A percentile compares a stretch with the other conserved stretches of the same genome.
phyloP scores from a whole-genome alignment of 2,329 filamentous ascomycete species.

The Diaporthe australafricana region DNA sequence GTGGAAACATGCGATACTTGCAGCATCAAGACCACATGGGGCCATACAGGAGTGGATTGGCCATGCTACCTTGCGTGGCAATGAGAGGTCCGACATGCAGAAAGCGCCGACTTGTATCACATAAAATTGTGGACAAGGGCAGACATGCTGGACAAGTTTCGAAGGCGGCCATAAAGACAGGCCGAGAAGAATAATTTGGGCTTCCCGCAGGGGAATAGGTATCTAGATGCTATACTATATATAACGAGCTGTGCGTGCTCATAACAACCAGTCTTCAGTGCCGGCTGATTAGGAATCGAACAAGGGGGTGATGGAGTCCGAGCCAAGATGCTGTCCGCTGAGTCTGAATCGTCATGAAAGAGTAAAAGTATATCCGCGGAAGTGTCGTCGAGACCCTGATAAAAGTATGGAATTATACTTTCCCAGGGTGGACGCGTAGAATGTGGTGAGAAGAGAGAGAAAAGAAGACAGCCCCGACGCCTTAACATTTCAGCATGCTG shows the following conservation, averaged over 20 bases:
- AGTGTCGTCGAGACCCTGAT: not conserved
- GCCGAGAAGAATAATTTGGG: slow-evolving; percentile 23
- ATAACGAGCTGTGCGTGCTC: slow-evolving; percentile 29
- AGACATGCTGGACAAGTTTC: not conserved
- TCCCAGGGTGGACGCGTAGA: slow-evolving; percentile 9
- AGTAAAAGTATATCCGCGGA: slow-evolving; percentile 12
- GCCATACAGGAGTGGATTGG: not conserved
- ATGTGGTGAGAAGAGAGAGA: not conserved
- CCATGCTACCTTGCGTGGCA: not conserved
- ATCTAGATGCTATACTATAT: slow-evolving; percentile 36
- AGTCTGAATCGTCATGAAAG: slow-evolving; percentile 16
- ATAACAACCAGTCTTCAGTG: slow-evolving; percentile 19
- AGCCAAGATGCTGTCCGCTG: slow-evolving; percentile 15
- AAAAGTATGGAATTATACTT: slow-evolving; percentile 16
- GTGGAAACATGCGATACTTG: not conserved
- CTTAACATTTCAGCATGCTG: slow-evolving; percentile 56
- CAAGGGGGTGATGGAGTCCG: not conserved
- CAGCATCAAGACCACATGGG: not conserved
- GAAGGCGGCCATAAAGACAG: not conserved
- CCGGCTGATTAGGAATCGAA: slow-evolving; percentile 18
- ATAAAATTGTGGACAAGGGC: not conserved
- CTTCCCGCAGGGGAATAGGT: slow-evolving; percentile 36
- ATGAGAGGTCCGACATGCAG: not conserved
- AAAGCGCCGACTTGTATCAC: not conserved
- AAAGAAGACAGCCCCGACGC: not conserved